Percentiles rank a stretch among this genome's conserved stretches.
These are phyloP conservation scores for Zymoseptoria ardabiliae DNA, from an alignment of 2,329 filamentous ascomycete genomes.

Conservation along the genomic window DNA sequence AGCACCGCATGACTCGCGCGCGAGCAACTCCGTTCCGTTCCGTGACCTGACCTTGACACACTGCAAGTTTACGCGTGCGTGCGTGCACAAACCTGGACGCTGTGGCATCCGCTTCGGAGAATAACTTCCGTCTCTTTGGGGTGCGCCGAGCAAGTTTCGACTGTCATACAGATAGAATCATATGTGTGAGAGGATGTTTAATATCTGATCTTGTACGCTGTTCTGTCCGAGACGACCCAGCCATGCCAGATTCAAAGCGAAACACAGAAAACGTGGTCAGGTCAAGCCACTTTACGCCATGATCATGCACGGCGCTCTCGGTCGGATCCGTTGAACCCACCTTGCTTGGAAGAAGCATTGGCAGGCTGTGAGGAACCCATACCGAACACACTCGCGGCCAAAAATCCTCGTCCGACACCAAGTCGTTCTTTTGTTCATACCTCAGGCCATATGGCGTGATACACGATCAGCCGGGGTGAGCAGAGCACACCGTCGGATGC, in stretches of 20 bases:
- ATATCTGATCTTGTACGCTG: not conserved
- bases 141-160: not conserved
- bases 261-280: not conserved
- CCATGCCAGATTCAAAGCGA: not conserved
- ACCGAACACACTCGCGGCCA: not conserved
- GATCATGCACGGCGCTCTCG: not conserved
- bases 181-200: not conserved
- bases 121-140: not conserved
- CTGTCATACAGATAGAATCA: not conserved
- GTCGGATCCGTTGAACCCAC: not conserved
- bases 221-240: not conserved
- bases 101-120: not conserved
- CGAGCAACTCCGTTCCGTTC: not conserved
- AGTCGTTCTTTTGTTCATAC: not conserved
- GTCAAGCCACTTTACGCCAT: not conserved
- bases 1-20: not conserved
- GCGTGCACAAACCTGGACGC: not conserved
- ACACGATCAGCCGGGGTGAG: not conserved
- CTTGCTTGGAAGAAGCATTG: not conserved
- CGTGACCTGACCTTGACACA: not conserved
- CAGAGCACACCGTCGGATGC: not conserved
- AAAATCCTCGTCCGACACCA: not conserved
- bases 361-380: not conserved
- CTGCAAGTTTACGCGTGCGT: not conserved
- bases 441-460: not conserved